Percentiles rank a stretch among this genome's conserved stretches.
These are phyloP conservation scores for Tulasnella sp. DNA, from an alignment of 768 basidiomycete species.

Conservation along the genomic window DNA sequence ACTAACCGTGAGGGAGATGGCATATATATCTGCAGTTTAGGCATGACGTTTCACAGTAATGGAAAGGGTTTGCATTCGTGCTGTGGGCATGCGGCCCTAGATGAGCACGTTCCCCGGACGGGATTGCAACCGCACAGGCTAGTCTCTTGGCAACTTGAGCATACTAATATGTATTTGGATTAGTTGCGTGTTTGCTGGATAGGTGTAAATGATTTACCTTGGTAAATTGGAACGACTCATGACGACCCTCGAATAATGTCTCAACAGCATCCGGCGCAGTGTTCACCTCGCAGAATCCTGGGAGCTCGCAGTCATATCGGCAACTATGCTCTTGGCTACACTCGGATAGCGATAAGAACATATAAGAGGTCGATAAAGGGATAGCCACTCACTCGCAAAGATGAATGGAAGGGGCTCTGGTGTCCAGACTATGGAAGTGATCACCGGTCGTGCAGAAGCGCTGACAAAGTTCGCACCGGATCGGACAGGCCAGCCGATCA, in stretches of 20 bases:
- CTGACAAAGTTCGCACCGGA: constrained; percentile 45
- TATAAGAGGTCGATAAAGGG: no score
- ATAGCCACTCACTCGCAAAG: constrained; percentile 45
- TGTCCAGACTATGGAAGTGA: constrained; percentile 44
- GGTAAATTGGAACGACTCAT: constrained; percentile 55
- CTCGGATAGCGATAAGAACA: not conserved
- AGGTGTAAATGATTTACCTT: constrained; percentile 32
- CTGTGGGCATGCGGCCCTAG: constrained; percentile 41
- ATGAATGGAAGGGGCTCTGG: constrained; percentile 30
- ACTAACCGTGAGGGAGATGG: constrained; percentile 42
- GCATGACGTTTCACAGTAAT: constrained; percentile 48
- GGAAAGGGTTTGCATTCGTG: constrained; percentile 35
- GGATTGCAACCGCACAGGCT: constrained; percentile 40
- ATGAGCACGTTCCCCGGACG: constrained; percentile 35
- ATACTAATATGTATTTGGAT: constrained; percentile 6
- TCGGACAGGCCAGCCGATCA: constrained; percentile 38
- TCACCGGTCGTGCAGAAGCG: constrained; percentile 38
- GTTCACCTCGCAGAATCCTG: constrained; percentile 50
- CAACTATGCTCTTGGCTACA: constrained; percentile 45
- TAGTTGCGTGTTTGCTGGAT: not conserved
- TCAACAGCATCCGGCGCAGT: constrained; percentile 49
- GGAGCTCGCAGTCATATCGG: constrained; percentile 31
- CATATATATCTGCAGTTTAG: constrained; percentile 49
- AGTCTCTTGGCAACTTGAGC: constrained; percentile 39
- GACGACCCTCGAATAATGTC: constrained; percentile 48